Evolutionary conservation across 164 flowering plant species (phyloP).

Genomic region (Protea cynaroides): DNA sequence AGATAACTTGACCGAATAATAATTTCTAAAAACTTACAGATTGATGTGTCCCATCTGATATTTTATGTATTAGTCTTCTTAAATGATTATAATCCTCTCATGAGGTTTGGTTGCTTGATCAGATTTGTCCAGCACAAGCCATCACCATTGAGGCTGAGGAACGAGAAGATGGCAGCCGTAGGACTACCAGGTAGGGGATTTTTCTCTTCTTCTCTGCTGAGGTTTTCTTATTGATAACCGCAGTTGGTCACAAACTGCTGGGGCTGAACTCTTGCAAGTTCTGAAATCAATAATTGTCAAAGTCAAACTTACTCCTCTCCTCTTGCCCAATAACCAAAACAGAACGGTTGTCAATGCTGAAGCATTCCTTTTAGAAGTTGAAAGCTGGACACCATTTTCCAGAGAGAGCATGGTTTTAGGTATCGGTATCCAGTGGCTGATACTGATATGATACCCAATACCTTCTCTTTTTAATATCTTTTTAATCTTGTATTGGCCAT

Average conservation of each 20-base stretch:
- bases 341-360: no score
- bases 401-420: no score
- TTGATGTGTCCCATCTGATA: background rate
- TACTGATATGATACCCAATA: no score
- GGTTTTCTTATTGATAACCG: no score
- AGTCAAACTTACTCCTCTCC: background rate
- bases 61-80: background rate
- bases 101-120: slow-evolving; percentile 7
- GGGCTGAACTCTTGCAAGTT: background rate
- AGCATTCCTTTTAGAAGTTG: background rate
- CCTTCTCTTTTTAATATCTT: no score
- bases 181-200: slow-evolving; percentile 74
- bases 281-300: background rate
- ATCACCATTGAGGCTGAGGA: slow-evolving; percentile 99
- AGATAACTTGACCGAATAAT: background rate
- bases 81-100: no score
- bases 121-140: slow-evolving; percentile 99
- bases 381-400: background rate
- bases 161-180: slow-evolving; percentile 98
- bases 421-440: no score
- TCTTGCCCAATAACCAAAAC: background rate
- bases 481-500: no score
- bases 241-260: background rate
- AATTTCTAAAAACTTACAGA: no score
- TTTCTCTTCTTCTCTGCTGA: background rate